Evolutionary conservation across 2,329 filamentous ascomycete genomes (phyloP).

Genomic region (Lasiodiplodia citricola): DNA sequence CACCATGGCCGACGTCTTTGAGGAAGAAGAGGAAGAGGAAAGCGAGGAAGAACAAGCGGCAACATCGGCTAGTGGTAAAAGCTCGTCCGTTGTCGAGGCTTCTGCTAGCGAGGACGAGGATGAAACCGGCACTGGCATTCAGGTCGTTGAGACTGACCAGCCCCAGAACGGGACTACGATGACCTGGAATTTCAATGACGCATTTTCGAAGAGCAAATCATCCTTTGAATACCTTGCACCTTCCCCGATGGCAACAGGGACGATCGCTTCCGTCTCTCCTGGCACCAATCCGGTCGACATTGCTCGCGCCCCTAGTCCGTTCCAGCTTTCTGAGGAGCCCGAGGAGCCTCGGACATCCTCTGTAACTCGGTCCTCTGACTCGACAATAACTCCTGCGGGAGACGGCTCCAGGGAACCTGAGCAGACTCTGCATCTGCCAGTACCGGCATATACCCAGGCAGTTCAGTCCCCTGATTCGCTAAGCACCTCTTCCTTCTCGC

Average conservation of each 20-base stretch:
- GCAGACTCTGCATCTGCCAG: constrained; percentile 43
- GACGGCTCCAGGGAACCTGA: constrained; percentile 44
- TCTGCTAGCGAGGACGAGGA: constrained; percentile 38
- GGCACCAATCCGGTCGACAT: constrained; percentile 10
- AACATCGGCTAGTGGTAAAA: constrained; percentile 20
- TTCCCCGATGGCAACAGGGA: constrained; percentile 13
- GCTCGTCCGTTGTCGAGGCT: constrained; percentile 28
- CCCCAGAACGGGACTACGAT: constrained; percentile 46
- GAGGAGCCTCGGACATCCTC: constrained; percentile 57
- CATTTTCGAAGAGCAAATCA: constrained; percentile 7
- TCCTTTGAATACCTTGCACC: constrained; percentile 5
- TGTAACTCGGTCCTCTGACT: constrained; percentile 56
- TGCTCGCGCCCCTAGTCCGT: constrained; percentile 37
- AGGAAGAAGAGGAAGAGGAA: constrained; percentile 75
- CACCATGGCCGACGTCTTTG: constrained; percentile 85
- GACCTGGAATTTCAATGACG: constrained; percentile 51
- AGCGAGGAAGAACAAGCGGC: constrained; percentile 57
- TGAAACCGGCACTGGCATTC: constrained; percentile 51
- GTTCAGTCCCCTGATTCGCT: constrained; percentile 70
- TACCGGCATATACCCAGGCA: constrained; percentile 50
- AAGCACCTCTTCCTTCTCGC: constrained; percentile 65
- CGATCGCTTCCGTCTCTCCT: constrained; percentile 2
- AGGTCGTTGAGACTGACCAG: constrained; percentile 52
- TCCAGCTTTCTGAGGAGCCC: constrained; percentile 53
- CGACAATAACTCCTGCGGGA: constrained; percentile 48